Percentiles rank a stretch among this genome's conserved stretches.
These are phyloP conservation scores for Cladosporium sp. DNA, from an alignment of 2,329 filamentous ascomycete species.

Conservation along the genomic window DNA sequence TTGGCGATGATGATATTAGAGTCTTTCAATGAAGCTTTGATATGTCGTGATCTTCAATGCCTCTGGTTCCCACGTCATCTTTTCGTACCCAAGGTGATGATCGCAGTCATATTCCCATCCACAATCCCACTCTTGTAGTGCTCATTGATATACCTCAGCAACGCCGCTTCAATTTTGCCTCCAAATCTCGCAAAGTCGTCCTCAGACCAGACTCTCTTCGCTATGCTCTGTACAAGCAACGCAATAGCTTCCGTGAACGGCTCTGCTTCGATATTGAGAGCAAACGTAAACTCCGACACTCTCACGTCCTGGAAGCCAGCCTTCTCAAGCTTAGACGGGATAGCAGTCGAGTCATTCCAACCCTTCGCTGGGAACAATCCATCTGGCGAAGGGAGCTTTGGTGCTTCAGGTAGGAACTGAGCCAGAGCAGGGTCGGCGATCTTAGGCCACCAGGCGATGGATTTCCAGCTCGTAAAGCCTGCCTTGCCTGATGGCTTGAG, in stretches of 20 bases:
- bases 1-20: no score
- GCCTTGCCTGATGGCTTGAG: constrained; percentile 33
- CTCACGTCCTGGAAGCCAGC: constrained; percentile 15
- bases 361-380: constrained; percentile 14
- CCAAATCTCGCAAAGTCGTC: constrained; percentile 5
- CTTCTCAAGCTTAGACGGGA: constrained; percentile 13
- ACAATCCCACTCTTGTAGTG: constrained; percentile 11
- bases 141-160: constrained; percentile 14
- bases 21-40: no score
- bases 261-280: constrained; percentile 12
- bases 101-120: constrained; percentile 16
- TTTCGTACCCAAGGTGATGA: constrained; percentile 14
- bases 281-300: constrained; percentile 16
- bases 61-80: neutral
- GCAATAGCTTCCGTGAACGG: constrained; percentile 16
- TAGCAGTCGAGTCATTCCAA: constrained; percentile 13
- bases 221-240: constrained; percentile 15
- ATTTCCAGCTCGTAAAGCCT: constrained; percentile 34
- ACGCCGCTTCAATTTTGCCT: constrained; percentile 4
- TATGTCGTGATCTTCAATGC: no score
- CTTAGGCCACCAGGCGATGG: constrained; percentile 16
- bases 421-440: constrained; percentile 15
- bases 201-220: constrained; percentile 13
- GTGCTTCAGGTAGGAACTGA: constrained; percentile 15
- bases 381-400: constrained; percentile 9